Base-by-base conservation (phyloP, 192 early-diverging fungal genomes). In the Coemansia asiatica region DNA sequence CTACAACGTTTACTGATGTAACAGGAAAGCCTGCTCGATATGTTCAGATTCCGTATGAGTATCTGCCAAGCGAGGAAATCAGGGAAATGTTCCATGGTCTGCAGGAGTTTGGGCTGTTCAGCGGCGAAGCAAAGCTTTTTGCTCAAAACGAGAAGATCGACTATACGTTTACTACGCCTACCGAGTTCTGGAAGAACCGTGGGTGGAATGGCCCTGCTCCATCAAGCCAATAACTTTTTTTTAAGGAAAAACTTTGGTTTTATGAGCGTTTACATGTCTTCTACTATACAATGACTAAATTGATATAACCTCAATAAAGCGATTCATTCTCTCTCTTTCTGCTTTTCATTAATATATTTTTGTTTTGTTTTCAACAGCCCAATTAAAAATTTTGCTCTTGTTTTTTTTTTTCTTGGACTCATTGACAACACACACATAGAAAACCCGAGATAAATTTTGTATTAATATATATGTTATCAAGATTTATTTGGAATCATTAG, bases 171-270 rank as follows among this genome's bases (percentile, higher is more conserved):
- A 61, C 61, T 18, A 68, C 74, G 23, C 74, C 69, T 1, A 35
- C 33, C 16, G 66, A 64, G 40, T 77, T 72, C 53, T 77, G 69
- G 69, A 71, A 77, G 66, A 63, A 61, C 63, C 40, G 57, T 10
- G 58, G 57, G n/a, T 71, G 74, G 74, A 54, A 55, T 90, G 95
- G 66, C 90, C 76, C 65, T 1, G 40, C 8, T 5, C 25, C 51
- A 5, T 22, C 13, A 12, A 8, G 16, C 16, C 1, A 58, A 29
- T 58, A 55, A 3, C 8, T 33, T 33, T 33, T 33, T 6, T 33
- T 8, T 33, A n/a, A n/a, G n/a, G n/a, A n/a, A n/a, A n/a, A n/a
- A n/a, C n/a, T n/a, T n/a, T n/a, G n/a, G n/a, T n/a, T n/a, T n/a
- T n/a, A n/a, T n/a, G n/a, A n/a, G n/a, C n/a, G n/a, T n/a, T n/a